Conservation (phyloP, 257 asterid species). For the Parsonsia alboflavescens region DNA sequence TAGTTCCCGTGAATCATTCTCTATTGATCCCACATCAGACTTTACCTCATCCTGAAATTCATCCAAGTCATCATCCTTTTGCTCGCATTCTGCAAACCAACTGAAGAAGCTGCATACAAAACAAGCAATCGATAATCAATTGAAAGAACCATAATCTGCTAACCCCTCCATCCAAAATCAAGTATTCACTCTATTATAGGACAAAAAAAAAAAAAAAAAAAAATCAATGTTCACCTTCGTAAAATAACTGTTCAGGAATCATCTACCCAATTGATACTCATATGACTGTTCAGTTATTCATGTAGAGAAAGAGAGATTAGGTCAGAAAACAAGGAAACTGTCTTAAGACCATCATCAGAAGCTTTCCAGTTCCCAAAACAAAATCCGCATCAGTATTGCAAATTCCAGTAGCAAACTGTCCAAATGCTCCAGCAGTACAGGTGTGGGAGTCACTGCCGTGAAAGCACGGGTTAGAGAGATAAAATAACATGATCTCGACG, state of each 20-base stretch:
- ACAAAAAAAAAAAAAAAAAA: too few species aligned
- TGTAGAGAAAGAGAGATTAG: slow-evolving; percentile 3
- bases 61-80: too few species aligned
- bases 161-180: too few species aligned
- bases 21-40: neutral
- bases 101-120: slow-evolving; percentile 70
- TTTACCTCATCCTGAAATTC: too few species aligned
- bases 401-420: slow-evolving; percentile 93
- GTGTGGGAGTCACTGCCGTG: slow-evolving; percentile 97
- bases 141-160: neutral
- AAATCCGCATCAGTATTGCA: slow-evolving; percentile 97
- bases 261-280: neutral
- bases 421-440: slow-evolving; percentile 98
- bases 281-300: neutral
- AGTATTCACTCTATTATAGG: too few species aligned
- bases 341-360: slow-evolving; percentile 74
- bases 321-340: neutral
- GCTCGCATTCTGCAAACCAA: too few species aligned
- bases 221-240: neutral
- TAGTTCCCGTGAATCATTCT: neutral
- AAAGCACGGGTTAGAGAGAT: slow-evolving; percentile 14
- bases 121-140: neutral
- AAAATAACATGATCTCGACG: neutral
- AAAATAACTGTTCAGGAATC: neutral
- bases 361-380: slow-evolving; percentile 90